These are phyloP conservation scores for Paramecium primaurelia DNA, from an alignment of 73 alveolate genomes.

Conservation along the genomic window DNA sequence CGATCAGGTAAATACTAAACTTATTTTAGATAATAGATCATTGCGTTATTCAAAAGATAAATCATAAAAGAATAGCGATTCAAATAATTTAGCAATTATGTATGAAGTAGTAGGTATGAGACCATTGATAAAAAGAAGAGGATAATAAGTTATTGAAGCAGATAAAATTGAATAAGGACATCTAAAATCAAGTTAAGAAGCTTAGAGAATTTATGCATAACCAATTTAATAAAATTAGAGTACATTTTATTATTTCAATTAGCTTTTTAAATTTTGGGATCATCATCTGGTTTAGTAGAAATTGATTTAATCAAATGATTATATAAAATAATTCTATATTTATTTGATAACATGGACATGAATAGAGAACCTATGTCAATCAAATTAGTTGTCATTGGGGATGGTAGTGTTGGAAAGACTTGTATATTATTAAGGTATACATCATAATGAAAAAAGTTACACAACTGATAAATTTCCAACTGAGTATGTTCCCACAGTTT, in stretches of 20 bases:
- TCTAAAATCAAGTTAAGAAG: background rate
- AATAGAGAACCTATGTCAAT: background rate
- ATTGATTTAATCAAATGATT: background rate
- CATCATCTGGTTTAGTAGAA: background rate
- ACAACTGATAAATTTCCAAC: slow-evolving; percentile 72
- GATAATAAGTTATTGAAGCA: background rate
- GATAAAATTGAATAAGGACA: background rate
- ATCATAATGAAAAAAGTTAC: background rate
- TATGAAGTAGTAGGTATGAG: slow-evolving; percentile 2
- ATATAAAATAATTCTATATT: background rate
- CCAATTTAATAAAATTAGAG: background rate
- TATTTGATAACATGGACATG: background rate
- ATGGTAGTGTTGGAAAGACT: slow-evolving; percentile 78
- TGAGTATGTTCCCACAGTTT: slow-evolving; percentile 77
- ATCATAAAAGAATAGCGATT: background rate
- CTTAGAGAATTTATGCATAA: background rate
- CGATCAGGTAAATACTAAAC: background rate
- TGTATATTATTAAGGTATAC: slow-evolving; percentile 67
- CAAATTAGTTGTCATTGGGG: slow-evolving; percentile 72
- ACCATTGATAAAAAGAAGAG: slow-evolving; percentile 8
- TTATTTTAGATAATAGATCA: background rate
- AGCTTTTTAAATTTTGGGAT: background rate
- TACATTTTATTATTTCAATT: background rate
- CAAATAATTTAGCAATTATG: background rate
- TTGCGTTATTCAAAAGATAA: background rate